Evolutionary conservation across 441 rosid genomes (phyloP), one percentile per base, ranked within the genome.

Genomic region (Bocquillonia castaneifolia): DNA sequence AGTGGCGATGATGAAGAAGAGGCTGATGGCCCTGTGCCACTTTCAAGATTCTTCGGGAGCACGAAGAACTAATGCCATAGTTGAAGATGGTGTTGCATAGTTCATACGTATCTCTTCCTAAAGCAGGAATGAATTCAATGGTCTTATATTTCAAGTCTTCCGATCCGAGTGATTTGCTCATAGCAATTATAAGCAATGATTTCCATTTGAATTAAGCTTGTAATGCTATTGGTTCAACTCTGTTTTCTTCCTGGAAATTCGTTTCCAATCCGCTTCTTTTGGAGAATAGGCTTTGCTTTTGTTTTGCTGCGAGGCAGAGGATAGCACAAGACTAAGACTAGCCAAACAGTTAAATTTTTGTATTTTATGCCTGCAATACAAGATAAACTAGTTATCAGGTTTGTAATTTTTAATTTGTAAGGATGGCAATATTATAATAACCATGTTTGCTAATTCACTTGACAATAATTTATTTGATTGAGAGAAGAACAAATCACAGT

Each of bases 21-120:
- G 70, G 77, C 77, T 0, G 86, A 76, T 65, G 97, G 97, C 50
- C 99, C 97, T 14, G 90, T 94, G 18, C 94, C 94, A 7, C 92
- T 94, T 62, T 92, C 99, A 31, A 92, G 71, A 80, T 90, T 91
- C 88, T 94, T 94, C 57, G 96, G 74, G 67, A 91, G 69, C 79
- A 59, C 77, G 60, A 93, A 89, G 81, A 82, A 79, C 74, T 87
- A 63, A 79, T 55, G 25, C 13, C 23, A 44, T 37, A 25, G 10
- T 69, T 12, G 26, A 47, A 56, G 56, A 39, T 72, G 59, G 20
- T 45, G 37, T 59, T 31, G 68, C 69, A 55, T 51, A 73, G 59
- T 37, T 67, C 2, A 32, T 37, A 44, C 66, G 47, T 20, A 23
- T 42, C 14, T 67, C 58, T 69, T 67, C 67, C 60, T 42, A 62